These are phyloP conservation scores for Suillus americanus DNA, from an alignment of 768 basidiomycete genomes.

Conservation along the genomic window DNA sequence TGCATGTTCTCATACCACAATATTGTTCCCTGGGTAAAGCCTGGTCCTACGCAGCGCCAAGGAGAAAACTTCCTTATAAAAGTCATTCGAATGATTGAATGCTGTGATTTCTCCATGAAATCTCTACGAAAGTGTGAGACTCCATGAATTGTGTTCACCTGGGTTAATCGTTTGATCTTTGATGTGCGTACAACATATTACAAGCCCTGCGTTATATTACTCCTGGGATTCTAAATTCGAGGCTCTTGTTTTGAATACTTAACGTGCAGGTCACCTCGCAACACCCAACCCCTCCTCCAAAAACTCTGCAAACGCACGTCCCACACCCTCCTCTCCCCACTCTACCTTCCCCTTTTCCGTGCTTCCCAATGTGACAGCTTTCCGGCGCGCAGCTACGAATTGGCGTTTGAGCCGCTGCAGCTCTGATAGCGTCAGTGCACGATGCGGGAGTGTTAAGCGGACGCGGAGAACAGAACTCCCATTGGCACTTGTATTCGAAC, in stretches of 20 bases:
- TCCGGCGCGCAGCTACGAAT: constrained; percentile 87
- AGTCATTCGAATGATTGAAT: no score
- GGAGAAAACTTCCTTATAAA: no score
- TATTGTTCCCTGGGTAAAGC: no score
- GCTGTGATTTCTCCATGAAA: not conserved
- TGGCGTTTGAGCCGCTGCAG: constrained; percentile 89
- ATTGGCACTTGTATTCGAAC: constrained; percentile 24
- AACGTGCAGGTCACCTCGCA: not conserved
- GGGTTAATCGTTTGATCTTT: not conserved
- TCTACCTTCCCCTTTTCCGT: constrained; percentile 75
- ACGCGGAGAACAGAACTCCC: constrained; percentile 31
- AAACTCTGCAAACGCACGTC: constrained; percentile 68
- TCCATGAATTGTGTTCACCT: not conserved
- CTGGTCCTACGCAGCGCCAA: no score
- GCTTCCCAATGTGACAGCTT: constrained; percentile 81
- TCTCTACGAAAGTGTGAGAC: not conserved
- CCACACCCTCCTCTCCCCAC: constrained; percentile 73
- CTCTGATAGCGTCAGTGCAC: constrained; percentile 79
- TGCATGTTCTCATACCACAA: no score
- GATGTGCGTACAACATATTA: not conserved
- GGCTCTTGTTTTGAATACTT: not conserved
- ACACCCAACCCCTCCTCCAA: constrained; percentile 49
- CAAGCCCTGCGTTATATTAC: not conserved
- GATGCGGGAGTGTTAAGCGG: constrained; percentile 63
- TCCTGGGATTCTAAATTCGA: not conserved